These are phyloP conservation scores for Malassezia japonica DNA, from an alignment of 1,284 basidiomycete genomes.

Conservation along the genomic window DNA sequence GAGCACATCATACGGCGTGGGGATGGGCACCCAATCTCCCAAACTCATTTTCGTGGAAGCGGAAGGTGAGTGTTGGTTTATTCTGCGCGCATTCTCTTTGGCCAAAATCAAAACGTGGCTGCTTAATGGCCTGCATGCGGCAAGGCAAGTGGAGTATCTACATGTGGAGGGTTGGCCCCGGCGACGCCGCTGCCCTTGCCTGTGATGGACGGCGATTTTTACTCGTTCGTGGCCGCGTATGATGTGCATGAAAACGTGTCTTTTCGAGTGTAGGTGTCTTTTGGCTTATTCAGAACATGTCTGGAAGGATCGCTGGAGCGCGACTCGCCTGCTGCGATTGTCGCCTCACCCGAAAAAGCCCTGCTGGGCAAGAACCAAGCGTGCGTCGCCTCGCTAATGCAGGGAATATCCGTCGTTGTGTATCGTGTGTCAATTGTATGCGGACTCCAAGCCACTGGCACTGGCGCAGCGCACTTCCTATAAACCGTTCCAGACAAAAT, in stretches of 20 bases:
- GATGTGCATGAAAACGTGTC: conserved; percentile 30
- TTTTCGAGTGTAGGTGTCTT: conserved; percentile 20
- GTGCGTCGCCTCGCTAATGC: too few species aligned
- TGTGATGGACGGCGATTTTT: conserved; percentile 37
- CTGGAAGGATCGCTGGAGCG: conserved; percentile 31
- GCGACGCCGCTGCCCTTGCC: neutral
- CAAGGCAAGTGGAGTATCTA: neutral
- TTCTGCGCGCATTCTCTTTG: neutral
- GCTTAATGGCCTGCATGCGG: conserved; percentile 3
- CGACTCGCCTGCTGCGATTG: conserved; percentile 19
- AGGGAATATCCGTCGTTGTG: conserved; percentile 75
- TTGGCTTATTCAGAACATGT: conserved; percentile 12
- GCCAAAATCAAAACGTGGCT: too few species aligned
- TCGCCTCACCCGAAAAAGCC: neutral
- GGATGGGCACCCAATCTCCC: neutral
- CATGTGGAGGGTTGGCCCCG: conserved; percentile 5
- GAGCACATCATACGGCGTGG: neutral
- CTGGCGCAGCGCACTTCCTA: conserved; percentile 82
- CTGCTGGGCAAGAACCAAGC: neutral
- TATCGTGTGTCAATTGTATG: conserved; percentile 77
- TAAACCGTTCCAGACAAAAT: conserved; percentile 60
- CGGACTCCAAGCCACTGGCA: conserved; percentile 83
- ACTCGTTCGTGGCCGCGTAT: conserved; percentile 37
- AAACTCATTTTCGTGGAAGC: neutral
- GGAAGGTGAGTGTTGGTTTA: neutral